Conservation (phyloP, 2,329 filamentous ascomycete species). For the Alternaria infectoria region DNA sequence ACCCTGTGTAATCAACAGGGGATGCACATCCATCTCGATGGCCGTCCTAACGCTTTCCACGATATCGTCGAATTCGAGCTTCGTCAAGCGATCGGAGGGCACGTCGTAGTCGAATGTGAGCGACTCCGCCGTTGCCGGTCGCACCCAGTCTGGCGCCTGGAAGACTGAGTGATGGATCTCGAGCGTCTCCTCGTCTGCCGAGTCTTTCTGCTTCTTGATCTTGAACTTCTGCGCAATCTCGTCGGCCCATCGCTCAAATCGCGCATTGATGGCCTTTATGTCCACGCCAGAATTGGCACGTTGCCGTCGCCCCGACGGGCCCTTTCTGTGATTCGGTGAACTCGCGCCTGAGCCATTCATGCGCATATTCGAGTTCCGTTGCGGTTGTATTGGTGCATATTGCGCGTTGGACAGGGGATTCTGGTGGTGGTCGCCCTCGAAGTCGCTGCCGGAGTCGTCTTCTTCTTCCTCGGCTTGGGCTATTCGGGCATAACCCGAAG, state of each 20-base stretch:
- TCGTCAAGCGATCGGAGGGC: conserved; percentile 72
- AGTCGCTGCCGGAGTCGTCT: conserved; percentile 47
- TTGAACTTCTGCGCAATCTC: conserved; percentile 98
- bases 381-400: conserved; percentile 57
- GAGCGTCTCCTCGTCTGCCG: conserved; percentile 76
- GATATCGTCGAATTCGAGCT: conserved; percentile 81
- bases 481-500: conserved; percentile 59
- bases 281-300: conserved; percentile 90
- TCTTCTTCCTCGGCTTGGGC: conserved; percentile 61
- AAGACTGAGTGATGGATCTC: conserved; percentile 99
- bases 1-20: conserved; percentile 94
- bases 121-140: conserved; percentile 77
- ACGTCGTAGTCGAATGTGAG: conserved; percentile 65
- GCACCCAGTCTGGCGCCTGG: conserved; percentile 85
- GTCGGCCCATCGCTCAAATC: conserved; percentile 94
- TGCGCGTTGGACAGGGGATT: conserved; percentile 46
- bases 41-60: conserved; percentile 89
- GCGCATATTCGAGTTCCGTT: conserved; percentile 53
- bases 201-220: conserved; percentile 76
- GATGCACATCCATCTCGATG: conserved; percentile 89
- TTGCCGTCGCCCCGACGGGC: conserved; percentile 52
- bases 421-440: conserved; percentile 49
- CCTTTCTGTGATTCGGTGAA: conserved; percentile 41
- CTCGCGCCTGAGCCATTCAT: conserved; percentile 41
- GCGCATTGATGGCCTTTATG: conserved; percentile 96